Evolutionary conservation across 768 basidiomycete species (phyloP).

Genomic region (Boletus patriciae): DNA sequence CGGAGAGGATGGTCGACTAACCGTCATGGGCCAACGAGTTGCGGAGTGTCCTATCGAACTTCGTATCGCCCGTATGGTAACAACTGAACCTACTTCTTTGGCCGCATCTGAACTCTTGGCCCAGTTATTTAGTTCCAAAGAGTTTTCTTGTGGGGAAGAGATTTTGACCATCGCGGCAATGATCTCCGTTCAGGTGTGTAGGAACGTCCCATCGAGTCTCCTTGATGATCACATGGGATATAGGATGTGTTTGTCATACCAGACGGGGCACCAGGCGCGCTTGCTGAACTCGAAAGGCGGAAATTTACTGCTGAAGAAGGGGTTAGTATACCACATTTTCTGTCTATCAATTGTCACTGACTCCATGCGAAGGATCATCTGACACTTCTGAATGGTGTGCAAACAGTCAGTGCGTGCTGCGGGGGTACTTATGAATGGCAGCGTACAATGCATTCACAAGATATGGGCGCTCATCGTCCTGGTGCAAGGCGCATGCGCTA

Average conservation of each 20-base stretch:
- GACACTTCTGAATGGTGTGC: conserved; percentile 83
- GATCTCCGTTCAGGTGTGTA: conserved; percentile 79
- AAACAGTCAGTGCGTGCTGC: background rate
- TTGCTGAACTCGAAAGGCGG: conserved; percentile 88
- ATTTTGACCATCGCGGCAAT: conserved; percentile 95
- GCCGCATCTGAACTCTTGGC: conserved; percentile 1
- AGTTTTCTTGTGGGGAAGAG: conserved; percentile 90
- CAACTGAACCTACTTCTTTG: conserved; percentile 16
- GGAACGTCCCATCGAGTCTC: conserved; percentile 1
- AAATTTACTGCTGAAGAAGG: conserved; percentile 99
- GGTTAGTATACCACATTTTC: conserved; percentile 44
- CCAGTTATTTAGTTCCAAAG: conserved; percentile 84
- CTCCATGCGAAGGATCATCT: conserved; percentile 74
- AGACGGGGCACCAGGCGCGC: conserved; percentile 79
- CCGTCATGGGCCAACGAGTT: conserved; percentile 76
- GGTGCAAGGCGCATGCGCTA: conserved; percentile 91
- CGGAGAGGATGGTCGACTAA: conserved; percentile 76
- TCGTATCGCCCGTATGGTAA: conserved; percentile 90
- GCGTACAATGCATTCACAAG: conserved; percentile 91
- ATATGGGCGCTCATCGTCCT: conserved; percentile 80
- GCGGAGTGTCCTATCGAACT: conserved; percentile 95
- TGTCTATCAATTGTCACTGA: background rate
- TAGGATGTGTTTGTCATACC: conserved; percentile 91
- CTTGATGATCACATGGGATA: background rate
- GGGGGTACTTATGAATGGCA: conserved; percentile 34